These are phyloP conservation scores for Paracorniculantispora psalliotae DNA, from an alignment of 2,329 filamentous ascomycete species.

Conservation along the genomic window DNA sequence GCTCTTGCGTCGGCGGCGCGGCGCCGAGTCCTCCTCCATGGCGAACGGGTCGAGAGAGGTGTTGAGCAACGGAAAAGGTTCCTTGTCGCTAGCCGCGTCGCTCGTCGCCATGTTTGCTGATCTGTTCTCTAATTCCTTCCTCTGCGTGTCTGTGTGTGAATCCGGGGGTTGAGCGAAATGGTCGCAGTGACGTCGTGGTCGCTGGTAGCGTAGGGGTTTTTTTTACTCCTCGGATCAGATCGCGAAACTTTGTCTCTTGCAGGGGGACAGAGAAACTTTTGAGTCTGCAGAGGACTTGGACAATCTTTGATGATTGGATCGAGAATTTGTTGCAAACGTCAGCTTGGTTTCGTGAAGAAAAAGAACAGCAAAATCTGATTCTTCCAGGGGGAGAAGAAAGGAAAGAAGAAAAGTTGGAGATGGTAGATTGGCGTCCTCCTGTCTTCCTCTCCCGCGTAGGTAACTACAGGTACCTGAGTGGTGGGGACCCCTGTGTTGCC, in stretches of 20 bases:
- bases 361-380: no score
- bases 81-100: conserved; percentile 20
- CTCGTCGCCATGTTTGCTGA: conserved; percentile 2
- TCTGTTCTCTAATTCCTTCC: neutral
- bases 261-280: no score
- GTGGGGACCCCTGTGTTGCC: conserved; percentile 3
- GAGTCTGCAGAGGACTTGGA: no score
- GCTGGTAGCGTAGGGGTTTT: neutral
- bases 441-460: no score
- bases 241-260: no score
- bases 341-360: no score
- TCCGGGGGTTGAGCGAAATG: neutral
- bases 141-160: conserved; percentile 14
- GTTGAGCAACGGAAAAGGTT: conserved; percentile 54
- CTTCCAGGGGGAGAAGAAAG: no score
- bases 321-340: no score
- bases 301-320: no score
- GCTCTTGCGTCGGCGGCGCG: conserved; percentile 51
- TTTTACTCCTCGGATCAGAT: neutral
- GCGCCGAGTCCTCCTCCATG: conserved; percentile 28
- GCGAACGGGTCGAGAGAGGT: conserved; percentile 44
- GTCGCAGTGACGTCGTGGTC: neutral
- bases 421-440: neutral
- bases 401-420: no score
- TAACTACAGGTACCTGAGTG: neutral